Conservation (phyloP, 768 basidiomycete genomes). For the Agaricus sinodeliciosus region DNA sequence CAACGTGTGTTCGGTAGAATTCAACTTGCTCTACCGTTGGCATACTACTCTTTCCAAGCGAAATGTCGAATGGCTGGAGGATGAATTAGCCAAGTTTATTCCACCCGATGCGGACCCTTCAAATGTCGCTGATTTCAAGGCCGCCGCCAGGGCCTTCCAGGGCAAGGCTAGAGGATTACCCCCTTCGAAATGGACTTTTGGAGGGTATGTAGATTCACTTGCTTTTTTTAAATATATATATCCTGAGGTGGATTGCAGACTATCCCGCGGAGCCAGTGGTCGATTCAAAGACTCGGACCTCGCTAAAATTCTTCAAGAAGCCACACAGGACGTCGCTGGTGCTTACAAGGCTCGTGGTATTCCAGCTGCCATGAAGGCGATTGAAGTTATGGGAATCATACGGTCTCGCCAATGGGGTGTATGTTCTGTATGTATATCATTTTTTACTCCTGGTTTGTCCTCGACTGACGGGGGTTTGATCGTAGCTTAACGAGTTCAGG, state of each 20-base stretch:
- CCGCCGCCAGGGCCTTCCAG: constrained; percentile 23
- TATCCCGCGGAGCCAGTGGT: constrained; percentile 44
- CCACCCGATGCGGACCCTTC: too few relatives aligned
- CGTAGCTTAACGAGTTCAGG: constrained; percentile 64
- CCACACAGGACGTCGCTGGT: constrained; percentile 51
- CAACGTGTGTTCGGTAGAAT: constrained; percentile 72
- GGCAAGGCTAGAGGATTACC: constrained; percentile 16
- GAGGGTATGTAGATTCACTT: constrained; percentile 27
- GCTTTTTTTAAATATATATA: not conserved
- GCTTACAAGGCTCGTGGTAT: constrained; percentile 67
- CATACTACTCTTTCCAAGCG: constrained; percentile 52
- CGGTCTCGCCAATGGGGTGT: constrained; percentile 62
- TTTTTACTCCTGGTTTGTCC: not conserved
- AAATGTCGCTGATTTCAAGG: constrained; percentile 30
- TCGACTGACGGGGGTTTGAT: constrained; percentile 5
- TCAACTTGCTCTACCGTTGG: constrained; percentile 63
- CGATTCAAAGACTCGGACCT: constrained; percentile 59
- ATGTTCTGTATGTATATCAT: constrained; percentile 49
- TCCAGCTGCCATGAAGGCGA: constrained; percentile 55
- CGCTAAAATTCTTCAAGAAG: constrained; percentile 53
- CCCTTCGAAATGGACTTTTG: constrained; percentile 50
- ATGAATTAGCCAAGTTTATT: constrained; percentile 30
- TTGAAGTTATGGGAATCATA: constrained; percentile 66
- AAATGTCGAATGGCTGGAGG: constrained; percentile 52
- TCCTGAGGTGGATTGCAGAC: constrained; percentile 22